phyloP scores from a whole-genome alignment of 306 rosid genomes.

The Acacia melanoxylon region DNA sequence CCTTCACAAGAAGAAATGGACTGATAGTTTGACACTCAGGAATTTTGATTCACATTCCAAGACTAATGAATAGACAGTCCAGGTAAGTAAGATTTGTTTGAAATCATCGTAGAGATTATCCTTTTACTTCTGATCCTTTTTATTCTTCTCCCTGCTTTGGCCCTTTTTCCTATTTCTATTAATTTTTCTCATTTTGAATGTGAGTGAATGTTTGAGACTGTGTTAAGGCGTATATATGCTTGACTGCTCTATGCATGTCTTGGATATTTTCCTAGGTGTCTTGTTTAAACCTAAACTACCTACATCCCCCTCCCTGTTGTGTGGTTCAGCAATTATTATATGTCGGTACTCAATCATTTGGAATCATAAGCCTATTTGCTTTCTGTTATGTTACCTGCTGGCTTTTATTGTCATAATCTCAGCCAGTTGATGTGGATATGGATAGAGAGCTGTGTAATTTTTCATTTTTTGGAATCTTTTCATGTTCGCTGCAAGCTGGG shows the following conservation, averaged over 20 bases:
- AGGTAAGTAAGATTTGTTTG: slow-evolving; percentile 46
- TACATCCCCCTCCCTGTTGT: not conserved
- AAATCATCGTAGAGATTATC: not conserved
- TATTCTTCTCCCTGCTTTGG: not conserved
- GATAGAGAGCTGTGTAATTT: not conserved
- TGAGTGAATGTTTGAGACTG: slow-evolving; percentile 4
- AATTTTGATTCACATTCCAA: slow-evolving; percentile 85
- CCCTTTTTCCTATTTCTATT: not conserved
- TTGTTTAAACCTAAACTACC: not conserved
- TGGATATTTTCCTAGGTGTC: not conserved
- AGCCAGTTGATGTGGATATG: not conserved
- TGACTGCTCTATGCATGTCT: not conserved
- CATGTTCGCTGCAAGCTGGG: not conserved
- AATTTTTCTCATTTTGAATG: not conserved
- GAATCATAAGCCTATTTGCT: not conserved
- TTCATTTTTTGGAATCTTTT: not conserved
- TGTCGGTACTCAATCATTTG: not conserved
- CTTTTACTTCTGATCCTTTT: not conserved
- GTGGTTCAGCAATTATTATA: not conserved
- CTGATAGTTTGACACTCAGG: slow-evolving; percentile 82
- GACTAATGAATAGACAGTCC: slow-evolving; percentile 93
- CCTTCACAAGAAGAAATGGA: slow-evolving; percentile 98
- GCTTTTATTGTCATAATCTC: not conserved
- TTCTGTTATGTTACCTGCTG: not conserved
- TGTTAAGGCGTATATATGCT: no score